Evolutionary conservation across 768 basidiomycete genomes (phyloP), one percentile per base, ranked within the genome.

Genomic region (Suillus ampliporus): DNA sequence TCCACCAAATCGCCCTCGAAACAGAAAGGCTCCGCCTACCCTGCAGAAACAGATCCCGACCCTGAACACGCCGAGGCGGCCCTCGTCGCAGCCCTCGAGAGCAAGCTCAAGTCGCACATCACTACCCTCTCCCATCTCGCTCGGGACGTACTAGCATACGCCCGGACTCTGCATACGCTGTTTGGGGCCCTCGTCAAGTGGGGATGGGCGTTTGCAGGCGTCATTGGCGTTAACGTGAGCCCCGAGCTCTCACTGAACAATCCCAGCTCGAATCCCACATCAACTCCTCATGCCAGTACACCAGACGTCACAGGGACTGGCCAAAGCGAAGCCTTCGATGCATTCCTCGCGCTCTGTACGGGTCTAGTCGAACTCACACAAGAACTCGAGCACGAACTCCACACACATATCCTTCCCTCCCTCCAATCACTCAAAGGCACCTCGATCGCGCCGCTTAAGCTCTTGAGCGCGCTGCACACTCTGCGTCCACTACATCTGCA

Each of bases 401-500:
- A 81, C 53, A 80, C 83, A 44, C 73, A 78, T 48, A 76, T 93
- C 10, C 74, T 92, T 17, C 83, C 83, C 9, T 82, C 87, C 53
- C 80, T 94, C 26, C 79, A 83, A 11, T 77, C 81, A 60, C 77
- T 93, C 3, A 76, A 89, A 40, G 79, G 81, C 64, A 86, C 87
- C 63, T 84, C 86, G 70, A 82, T 80, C 37, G 80, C 87, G 13
- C 91, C 91, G 0, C 76, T 83, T 31, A 86, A 88, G 62, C 82
- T 93, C 7, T 79, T 94, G 3, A 82, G 84, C 19, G 88, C 88
- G 4, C 90, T 93, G 87, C 82, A 86, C 64, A 85, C 87, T 5
- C 87, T 92, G 62, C 87, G 89, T 48, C 90, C 91, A 2, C 82
- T 88, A 17, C 92, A 94, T 68, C 82, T 84, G 56, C 85, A 86